Evolutionary conservation across 2,329 filamentous ascomycete genomes (phyloP), one percentile per base, ranked within the genome.

Genomic region (Cercospora sp.): DNA sequence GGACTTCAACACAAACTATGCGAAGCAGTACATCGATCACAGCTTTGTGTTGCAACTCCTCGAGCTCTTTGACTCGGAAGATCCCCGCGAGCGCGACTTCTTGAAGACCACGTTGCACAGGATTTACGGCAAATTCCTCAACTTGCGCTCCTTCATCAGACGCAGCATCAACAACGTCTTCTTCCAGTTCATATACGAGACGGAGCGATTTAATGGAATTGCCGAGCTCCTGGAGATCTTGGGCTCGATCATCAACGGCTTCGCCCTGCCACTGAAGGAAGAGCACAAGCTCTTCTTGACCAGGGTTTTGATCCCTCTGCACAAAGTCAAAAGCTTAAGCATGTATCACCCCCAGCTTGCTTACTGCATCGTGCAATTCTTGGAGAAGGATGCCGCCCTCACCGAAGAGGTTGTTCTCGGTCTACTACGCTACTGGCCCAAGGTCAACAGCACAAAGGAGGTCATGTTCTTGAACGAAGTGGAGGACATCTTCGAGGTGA

Each of bases 391-490:
- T 80, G 93, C 95, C 2, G 94, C 92, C 18, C 85, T 99, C 76
- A 99, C 95, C 10, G 95, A 99, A 87, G 95, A 99, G 83, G 93
- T 98, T 70, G 95, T 99, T 60, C 88, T 98, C 72, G 95, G 95
- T 57, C 85, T 99, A 65, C 85, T 99, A 70, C 90, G 95, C 74
- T 99, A 97, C 80, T 99, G 95, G 95, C 95, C 95, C 59, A 99
- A 99, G 85, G 93, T 96, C 75, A 99, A 99, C 82, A 98, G 95
- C 81, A 99, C 95, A 63, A 99, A 99, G 81, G 95, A 99, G 81
- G 95, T 99, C 77, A 99, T 99, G 95, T 99, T 96, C 82, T 84
- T 99, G 75, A 99, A 99, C 76, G 95, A 99, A 81, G 94, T 99
- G 36, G 95, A 99, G 80, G 95, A 99, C 78, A 99, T 99, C 71